Evolutionary conservation across 2,329 filamentous ascomycete species (phyloP).

Genomic region (Alternaria arbusti): DNA sequence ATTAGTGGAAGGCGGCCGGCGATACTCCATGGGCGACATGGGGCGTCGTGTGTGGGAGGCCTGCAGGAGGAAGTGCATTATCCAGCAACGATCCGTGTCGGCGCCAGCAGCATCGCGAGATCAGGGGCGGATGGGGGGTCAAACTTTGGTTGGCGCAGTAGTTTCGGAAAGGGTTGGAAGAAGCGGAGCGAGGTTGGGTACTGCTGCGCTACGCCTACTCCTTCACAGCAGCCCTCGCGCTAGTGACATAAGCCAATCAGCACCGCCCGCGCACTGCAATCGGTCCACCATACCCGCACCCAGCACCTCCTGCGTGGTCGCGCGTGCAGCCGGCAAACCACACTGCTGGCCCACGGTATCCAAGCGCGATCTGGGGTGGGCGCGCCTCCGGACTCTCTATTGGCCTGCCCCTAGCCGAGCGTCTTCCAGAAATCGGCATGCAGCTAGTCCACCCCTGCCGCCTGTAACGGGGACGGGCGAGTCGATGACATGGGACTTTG

Average conservation of each 20-base stretch:
- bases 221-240: constrained; percentile 13
- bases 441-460: constrained; percentile 26
- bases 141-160: constrained; percentile 40
- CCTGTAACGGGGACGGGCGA: constrained; percentile 27
- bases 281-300: constrained; percentile 25
- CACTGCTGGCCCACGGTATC: constrained; percentile 37
- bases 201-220: constrained; percentile 24
- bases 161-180: constrained; percentile 37
- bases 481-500: constrained; percentile 27
- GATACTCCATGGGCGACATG: constrained; percentile 20
- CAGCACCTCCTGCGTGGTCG: constrained; percentile 36
- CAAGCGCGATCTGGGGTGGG: constrained; percentile 45
- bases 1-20: constrained; percentile 28
- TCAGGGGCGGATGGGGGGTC: constrained; percentile 32
- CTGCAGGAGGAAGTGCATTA: constrained; percentile 17
- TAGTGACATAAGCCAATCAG: constrained; percentile 14
- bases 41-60: constrained; percentile 8
- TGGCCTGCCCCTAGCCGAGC: constrained; percentile 32
- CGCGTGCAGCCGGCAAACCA: constrained; percentile 41
- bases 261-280: constrained; percentile 3
- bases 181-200: constrained; percentile 20
- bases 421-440: constrained; percentile 45
- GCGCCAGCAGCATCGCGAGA: constrained; percentile 25
- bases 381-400: constrained; percentile 23
- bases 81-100: constrained; percentile 20